These are phyloP conservation scores for Daldinia loculata DNA, from an alignment of 495 filamentous ascomycete species.

Conservation along the genomic window DNA sequence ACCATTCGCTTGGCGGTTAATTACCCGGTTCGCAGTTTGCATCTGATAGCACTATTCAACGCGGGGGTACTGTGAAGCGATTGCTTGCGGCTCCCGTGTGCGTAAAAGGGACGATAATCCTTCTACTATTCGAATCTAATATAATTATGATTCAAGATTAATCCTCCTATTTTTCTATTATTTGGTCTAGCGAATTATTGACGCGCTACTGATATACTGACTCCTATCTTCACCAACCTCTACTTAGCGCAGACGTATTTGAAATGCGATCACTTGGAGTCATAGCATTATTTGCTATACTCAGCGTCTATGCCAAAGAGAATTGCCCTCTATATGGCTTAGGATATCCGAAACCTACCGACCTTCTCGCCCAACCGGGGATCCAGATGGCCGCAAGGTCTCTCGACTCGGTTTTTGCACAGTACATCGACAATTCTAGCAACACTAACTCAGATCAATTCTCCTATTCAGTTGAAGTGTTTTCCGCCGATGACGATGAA, in stretches of 20 bases:
- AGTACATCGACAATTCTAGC: constrained; percentile 50
- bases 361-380: constrained; percentile 41
- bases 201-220: background rate
- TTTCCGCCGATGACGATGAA: constrained; percentile 51
- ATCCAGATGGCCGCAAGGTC: constrained; percentile 40
- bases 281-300: constrained; percentile 14
- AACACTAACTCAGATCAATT: constrained; percentile 48
- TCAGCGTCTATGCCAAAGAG: constrained; percentile 39
- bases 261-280: constrained; percentile 20
- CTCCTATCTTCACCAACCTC: background rate
- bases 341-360: constrained; percentile 53
- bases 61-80: background rate
- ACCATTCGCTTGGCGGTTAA: constrained; percentile 25
- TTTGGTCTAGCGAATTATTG: background rate
- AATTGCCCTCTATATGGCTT: constrained; percentile 61
- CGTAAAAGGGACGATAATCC: background rate
- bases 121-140: background rate
- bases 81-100: background rate
- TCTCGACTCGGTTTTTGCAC: constrained; percentile 45
- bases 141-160: background rate
- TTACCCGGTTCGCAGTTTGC: constrained; percentile 7
- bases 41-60: background rate
- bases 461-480: constrained; percentile 61
- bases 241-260: background rate
- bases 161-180: background rate